Evolutionary conservation across 2,329 filamentous ascomycete species (phyloP), one percentile per base, ranked within the genome.

Genomic region (Microdochium bolleyi): DNA sequence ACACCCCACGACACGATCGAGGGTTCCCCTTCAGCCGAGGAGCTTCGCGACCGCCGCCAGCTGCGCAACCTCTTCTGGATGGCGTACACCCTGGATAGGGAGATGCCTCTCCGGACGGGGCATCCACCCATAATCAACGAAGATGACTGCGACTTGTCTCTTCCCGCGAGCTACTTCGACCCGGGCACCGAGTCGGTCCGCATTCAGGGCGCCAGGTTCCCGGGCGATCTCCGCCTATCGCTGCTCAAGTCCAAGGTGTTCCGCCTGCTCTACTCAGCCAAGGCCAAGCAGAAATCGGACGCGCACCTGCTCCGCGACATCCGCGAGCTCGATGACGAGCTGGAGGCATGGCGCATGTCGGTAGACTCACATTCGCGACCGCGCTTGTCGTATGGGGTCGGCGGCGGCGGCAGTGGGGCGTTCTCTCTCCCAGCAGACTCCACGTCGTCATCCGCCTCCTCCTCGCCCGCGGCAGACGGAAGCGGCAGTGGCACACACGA

Each of bases 291-390:
- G 13, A 82, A 80, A 54, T 71, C 75, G 0, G 78, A 82, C 41
- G 76, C 78, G 0, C 77, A 82, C 52, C 62, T 83, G 0, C 65
- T 83, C 2, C 71, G 72, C 10, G 72, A 76, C 2, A 82, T 83
- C 13, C 73, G 79, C 5, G 74, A 80, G 60, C 65, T 83, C 0
- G 80, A 83, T 53, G 75, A 79, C 22, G 76, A 81, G 27, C 64
- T 83, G 0, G 80, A 83, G 49, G 61, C 62, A 13, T 83, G 80
- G 80, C 70, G 80, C 1, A 57, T 73, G 1, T 77, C 77, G 0
- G 59, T 83, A 0, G 74, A 76, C 0, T 58, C 60, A 1, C 57
- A 67, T 7, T 74, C 69, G 52, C 68, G 78, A 2, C 80, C 79
- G 0, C 70, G 68, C 0, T 62, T 83, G 9, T 74, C 75, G 0